These are phyloP conservation scores for Stentor coeruleus DNA, from an alignment of 73 alveolate genomes.

Conservation along the genomic window DNA sequence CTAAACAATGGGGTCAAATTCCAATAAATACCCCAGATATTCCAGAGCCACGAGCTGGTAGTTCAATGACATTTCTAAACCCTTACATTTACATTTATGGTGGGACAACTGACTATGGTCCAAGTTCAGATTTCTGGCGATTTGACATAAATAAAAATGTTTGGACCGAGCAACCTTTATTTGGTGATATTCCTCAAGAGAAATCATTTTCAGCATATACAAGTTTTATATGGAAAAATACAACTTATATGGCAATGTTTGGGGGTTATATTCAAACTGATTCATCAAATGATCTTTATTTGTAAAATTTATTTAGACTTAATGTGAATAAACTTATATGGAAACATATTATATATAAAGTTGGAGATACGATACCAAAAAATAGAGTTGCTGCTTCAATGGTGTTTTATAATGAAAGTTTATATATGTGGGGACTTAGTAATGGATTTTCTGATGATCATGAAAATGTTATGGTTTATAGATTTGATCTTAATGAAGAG, in stretches of 20 bases:
- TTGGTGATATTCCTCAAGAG: not conserved
- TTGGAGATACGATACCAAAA: not conserved
- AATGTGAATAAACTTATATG: not conserved
- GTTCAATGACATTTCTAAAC: too few relatives aligned
- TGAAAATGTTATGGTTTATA: too few relatives aligned
- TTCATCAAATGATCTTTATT: not conserved
- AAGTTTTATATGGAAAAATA: not conserved
- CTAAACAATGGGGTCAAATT: too few relatives aligned
- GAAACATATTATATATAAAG: too few relatives aligned
- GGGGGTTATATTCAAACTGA: not conserved
- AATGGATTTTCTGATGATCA: not conserved
- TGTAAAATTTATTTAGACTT: conserved; percentile 5
- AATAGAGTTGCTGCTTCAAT: not conserved
- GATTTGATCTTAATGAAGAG: not conserved
- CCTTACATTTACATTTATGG: not conserved
- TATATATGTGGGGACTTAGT: not conserved
- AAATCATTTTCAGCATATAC: not conserved
- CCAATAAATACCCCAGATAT: too few relatives aligned
- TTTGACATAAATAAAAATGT: not conserved
- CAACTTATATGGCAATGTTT: not conserved
- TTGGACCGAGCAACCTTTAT: not conserved
- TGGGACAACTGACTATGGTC: conserved; percentile 1
- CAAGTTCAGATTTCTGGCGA: not conserved
- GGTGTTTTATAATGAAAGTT: not conserved
- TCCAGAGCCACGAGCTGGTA: too few relatives aligned